Evolutionary conservation across 495 filamentous ascomycete genomes (phyloP).

Genomic region (Neurospora sp.): DNA sequence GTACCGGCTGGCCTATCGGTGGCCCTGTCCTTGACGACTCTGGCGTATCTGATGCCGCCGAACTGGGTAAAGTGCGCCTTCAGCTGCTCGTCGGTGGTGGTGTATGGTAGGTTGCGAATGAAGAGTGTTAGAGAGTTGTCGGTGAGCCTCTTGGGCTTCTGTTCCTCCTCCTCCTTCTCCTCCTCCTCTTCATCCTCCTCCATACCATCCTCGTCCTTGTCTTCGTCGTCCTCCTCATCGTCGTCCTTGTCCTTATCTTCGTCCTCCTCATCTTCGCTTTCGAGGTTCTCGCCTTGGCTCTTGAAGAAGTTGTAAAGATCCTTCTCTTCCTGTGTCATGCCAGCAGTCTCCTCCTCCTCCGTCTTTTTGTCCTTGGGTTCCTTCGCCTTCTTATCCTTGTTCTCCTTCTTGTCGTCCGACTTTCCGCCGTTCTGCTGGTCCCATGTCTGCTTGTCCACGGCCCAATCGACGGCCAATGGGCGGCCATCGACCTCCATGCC

Average conservation of each 20-base stretch:
- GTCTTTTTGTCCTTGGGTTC: constrained; percentile 35
- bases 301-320: constrained; percentile 23
- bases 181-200: constrained; percentile 36
- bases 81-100: constrained; percentile 65
- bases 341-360: constrained; percentile 30
- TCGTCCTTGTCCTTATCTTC: constrained; percentile 32
- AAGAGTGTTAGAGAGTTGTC: constrained; percentile 72
- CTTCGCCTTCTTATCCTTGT: constrained; percentile 47
- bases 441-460: constrained; percentile 85
- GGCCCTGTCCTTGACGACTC: constrained; percentile 74
- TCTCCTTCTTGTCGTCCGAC: constrained; percentile 22
- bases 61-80: constrained; percentile 78
- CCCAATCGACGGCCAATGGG: constrained; percentile 87
- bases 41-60: constrained; percentile 74
- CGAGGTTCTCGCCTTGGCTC: constrained; percentile 25
- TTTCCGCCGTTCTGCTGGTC: constrained; percentile 45
- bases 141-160: constrained; percentile 26
- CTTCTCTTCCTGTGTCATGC: constrained; percentile 31
- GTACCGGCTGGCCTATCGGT: constrained; percentile 84
- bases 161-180: constrained; percentile 28
- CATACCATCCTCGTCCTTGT: constrained; percentile 26
- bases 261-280: constrained; percentile 42
- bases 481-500: constrained; percentile 84
- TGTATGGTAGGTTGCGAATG: constrained; percentile 90
- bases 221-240: constrained; percentile 37